Conservation (phyloP, 2,329 filamentous ascomycete species). For the Epichloe scottii region DNA sequence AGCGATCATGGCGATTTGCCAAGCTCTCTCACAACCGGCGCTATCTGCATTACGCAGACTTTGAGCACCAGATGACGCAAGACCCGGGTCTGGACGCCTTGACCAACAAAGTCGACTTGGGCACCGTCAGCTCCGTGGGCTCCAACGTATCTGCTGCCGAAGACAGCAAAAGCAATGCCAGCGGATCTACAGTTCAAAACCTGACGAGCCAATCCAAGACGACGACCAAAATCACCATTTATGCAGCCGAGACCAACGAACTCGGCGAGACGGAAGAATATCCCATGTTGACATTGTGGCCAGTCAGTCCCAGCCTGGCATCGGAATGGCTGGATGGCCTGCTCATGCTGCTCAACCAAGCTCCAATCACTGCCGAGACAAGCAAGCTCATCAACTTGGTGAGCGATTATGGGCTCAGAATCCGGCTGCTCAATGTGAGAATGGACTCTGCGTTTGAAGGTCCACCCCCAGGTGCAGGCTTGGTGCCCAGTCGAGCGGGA, state of each 20-base stretch:
- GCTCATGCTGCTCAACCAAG: conserved; percentile 87
- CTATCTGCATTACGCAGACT: conserved; percentile 83
- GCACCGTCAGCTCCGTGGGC: conserved; percentile 80
- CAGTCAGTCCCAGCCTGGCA: conserved; percentile 66
- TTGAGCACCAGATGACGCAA: conserved; percentile 48
- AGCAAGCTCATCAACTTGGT: conserved; percentile 79
- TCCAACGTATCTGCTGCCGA: conserved; percentile 71
- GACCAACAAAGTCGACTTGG: conserved; percentile 73
- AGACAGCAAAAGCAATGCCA: conserved; percentile 32
- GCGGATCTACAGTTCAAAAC: conserved; percentile 30
- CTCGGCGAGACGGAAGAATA: conserved; percentile 43
- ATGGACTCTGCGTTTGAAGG: conserved; percentile 66
- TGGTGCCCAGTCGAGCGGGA: conserved; percentile 70
- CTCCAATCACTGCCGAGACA: conserved; percentile 93
- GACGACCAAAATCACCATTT: conserved; percentile 83
- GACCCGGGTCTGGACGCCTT: conserved; percentile 64
- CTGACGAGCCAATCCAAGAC: conserved; percentile 25
- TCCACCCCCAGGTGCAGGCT: conserved; percentile 54
- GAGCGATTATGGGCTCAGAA: conserved; percentile 83
- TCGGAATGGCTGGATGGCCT: conserved; percentile 96
- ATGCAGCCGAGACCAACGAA: conserved; percentile 31
- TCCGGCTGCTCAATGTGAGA: conserved; percentile 79
- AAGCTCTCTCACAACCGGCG: conserved; percentile 83
- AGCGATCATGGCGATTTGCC: conserved; percentile 65
- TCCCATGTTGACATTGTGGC: conserved; percentile 71